phyloP scores from a whole-genome alignment of 139 green algal species.

The Diplosphaera chodatii region DNA sequence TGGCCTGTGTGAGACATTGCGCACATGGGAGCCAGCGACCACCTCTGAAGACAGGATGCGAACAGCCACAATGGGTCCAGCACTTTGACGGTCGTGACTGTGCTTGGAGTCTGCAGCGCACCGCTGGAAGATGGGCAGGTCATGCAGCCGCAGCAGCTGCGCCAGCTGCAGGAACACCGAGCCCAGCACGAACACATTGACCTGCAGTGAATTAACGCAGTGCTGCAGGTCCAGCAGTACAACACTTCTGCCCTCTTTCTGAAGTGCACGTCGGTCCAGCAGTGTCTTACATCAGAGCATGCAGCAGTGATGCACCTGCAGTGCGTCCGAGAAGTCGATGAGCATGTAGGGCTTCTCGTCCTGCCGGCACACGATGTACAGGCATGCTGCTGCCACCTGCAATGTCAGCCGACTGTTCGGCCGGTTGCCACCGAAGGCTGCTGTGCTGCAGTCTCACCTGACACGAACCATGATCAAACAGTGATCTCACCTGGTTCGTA shows the following conservation, averaged over 20 bases:
- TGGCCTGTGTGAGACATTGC: slow-evolving; percentile 44
- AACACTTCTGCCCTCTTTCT: too few relatives aligned
- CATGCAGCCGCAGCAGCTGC: slow-evolving; percentile 78
- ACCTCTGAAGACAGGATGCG: too few relatives aligned
- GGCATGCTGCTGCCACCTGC: slow-evolving; percentile 83
- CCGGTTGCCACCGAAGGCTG: too few relatives aligned
- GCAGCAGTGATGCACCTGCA: slow-evolving; percentile 32
- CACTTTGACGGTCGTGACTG: not conserved
- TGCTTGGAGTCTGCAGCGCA: not conserved
- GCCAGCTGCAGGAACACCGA: slow-evolving; percentile 89
- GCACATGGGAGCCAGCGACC: too few relatives aligned
- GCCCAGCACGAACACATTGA: slow-evolving; percentile 72
- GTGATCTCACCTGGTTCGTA: slow-evolving; percentile 72
- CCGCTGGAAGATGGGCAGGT: slow-evolving; percentile 67
- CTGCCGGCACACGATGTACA: slow-evolving; percentile 95
- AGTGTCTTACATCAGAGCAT: too few relatives aligned
- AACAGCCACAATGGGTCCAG: too few relatives aligned
- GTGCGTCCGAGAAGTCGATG: slow-evolving; percentile 93
- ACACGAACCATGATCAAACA: too few relatives aligned
- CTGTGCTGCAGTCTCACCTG: too few relatives aligned
- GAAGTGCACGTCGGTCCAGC: too few relatives aligned
- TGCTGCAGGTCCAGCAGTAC: too few relatives aligned
- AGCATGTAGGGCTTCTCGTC: slow-evolving; percentile 94
- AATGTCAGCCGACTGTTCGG: too few relatives aligned
- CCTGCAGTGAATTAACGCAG: too few relatives aligned